These are phyloP conservation scores for Trametes pubescens DNA, from an alignment of 1,284 basidiomycete genomes.

Conservation along the genomic window DNA sequence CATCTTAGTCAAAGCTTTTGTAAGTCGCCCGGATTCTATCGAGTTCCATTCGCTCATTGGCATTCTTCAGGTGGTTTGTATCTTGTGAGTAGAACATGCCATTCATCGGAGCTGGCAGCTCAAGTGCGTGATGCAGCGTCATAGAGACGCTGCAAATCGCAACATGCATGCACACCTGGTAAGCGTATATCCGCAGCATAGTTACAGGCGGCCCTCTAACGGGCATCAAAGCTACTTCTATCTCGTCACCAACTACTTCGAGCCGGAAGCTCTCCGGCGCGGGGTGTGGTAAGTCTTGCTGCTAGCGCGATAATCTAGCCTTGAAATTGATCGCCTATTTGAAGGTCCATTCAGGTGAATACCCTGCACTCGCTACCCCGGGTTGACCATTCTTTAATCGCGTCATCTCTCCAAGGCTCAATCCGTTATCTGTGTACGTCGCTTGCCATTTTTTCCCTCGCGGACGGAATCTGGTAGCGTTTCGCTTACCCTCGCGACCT, in stretches of 20 bases:
- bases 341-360: neutral
- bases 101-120: neutral
- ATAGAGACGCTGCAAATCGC: slow-evolving; percentile 12
- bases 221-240: slow-evolving; percentile 10
- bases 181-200: neutral
- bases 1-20: slow-evolving; percentile 1
- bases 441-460: neutral
- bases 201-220: neutral
- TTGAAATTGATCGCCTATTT: neutral
- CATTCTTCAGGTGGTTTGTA: neutral
- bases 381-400: neutral
- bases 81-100: neutral
- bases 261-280: neutral
- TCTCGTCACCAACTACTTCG: slow-evolving; percentile 11
- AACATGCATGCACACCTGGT: slow-evolving; percentile 17
- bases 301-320: neutral
- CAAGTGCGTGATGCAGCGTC: neutral
- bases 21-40: neutral
- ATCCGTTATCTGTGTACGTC: neutral
- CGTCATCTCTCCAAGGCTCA: neutral
- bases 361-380: neutral
- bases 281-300: neutral
- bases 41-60: neutral
- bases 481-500: neutral
- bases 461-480: no score